phyloP scores from a whole-genome alignment of 306 rosid species.

The Fagus crenata region DNA sequence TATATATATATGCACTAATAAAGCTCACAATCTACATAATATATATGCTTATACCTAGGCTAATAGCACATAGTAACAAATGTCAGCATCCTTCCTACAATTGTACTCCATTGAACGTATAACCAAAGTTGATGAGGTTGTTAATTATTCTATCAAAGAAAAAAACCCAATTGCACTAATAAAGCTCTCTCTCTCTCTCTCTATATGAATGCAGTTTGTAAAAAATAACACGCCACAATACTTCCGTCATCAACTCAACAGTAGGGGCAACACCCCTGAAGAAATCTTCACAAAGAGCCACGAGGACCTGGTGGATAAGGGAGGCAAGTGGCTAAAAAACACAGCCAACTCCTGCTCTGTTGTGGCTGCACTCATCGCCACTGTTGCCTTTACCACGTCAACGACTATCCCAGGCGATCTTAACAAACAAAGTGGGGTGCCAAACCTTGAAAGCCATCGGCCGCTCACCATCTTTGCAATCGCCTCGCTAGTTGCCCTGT shows the following conservation, averaged over 20 bases:
- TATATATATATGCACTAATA: too few species aligned
- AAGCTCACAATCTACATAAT: too few species aligned
- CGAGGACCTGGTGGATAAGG: constrained; percentile 12
- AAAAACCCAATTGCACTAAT: too few species aligned
- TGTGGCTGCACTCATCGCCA: constrained; percentile 58
- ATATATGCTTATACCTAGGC: too few species aligned
- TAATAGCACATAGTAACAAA: too few species aligned
- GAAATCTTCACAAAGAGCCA: constrained; percentile 45
- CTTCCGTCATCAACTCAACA: constrained; percentile 38
- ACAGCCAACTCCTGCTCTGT: constrained; percentile 54
- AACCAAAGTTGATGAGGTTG: too few species aligned
- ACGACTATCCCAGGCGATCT: constrained; percentile 38
- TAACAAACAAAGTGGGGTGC: not conserved
- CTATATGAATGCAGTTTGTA: constrained; percentile 38
- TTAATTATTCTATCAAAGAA: too few species aligned
- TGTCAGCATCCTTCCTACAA: too few species aligned
- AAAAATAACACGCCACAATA: constrained; percentile 34
- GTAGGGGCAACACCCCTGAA: constrained; percentile 28
- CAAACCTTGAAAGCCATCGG: constrained; percentile 10
- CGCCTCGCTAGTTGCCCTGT: constrained; percentile 35
- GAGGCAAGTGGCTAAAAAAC: constrained; percentile 42
- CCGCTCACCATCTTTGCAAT: constrained; percentile 32
- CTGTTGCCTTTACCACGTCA: constrained; percentile 47
- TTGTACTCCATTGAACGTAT: too few species aligned
- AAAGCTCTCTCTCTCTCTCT: too few species aligned